Percentiles rank a stretch among this genome's conserved stretches.
These are phyloP conservation scores for Exophiala calicioides DNA, from an alignment of 2,329 filamentous ascomycete genomes.

Conservation along the genomic window DNA sequence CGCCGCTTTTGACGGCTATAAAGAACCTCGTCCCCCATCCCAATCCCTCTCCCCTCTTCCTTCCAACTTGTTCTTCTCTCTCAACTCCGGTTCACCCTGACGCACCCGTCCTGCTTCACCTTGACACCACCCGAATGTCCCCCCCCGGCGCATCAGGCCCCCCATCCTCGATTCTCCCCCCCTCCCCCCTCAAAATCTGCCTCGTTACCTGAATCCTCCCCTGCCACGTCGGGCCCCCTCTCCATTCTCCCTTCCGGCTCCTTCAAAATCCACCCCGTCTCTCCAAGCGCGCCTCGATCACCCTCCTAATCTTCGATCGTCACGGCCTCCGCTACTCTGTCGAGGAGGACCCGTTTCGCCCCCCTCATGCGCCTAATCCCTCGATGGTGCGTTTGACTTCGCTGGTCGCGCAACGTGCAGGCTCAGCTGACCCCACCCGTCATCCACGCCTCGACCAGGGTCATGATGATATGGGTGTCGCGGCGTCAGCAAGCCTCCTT, in stretches of 20 bases:
- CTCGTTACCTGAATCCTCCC: neutral
- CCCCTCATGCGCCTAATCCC: constrained; percentile 8
- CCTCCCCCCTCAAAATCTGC: neutral
- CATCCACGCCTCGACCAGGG: constrained; percentile 3
- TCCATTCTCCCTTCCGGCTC: no score
- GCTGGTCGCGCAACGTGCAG: constrained; percentile 4
- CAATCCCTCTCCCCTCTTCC: neutral
- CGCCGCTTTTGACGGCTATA: neutral
- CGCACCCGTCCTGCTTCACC: neutral
- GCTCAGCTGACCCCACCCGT: constrained; percentile 6
- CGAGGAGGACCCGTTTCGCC: constrained; percentile 6
- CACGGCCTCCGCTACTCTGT: constrained; percentile 5
- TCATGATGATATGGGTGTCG: constrained; percentile 3
- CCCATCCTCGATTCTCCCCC: neutral
- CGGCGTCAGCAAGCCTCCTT: constrained; percentile 4
- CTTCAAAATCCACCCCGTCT: constrained; percentile 10
- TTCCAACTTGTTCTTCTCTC: neutral
- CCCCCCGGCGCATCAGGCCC: neutral
- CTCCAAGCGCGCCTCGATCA: constrained; percentile 7
- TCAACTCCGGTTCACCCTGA: neutral
- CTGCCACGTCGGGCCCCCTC: neutral
- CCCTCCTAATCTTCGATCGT: constrained; percentile 8
- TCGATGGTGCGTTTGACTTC: constrained; percentile 7
- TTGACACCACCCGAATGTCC: neutral
- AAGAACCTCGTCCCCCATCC: neutral